Base-by-base conservation (phyloP, 1,284 basidiomycete species). In the Trametes sp. region DNA sequence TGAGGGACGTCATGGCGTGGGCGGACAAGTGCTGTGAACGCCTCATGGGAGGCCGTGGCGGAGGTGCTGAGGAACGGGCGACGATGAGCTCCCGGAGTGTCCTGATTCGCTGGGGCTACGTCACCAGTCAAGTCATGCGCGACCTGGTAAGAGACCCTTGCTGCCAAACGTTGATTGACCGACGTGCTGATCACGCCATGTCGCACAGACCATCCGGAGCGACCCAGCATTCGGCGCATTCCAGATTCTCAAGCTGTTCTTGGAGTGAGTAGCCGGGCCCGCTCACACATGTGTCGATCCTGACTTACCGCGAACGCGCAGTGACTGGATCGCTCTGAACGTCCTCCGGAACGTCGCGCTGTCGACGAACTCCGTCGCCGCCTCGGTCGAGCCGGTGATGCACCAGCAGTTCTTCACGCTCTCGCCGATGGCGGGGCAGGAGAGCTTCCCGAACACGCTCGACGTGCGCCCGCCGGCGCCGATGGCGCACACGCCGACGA, bases 181-280 rank as follows among this genome's bases (percentile, higher is more conserved):
- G 13, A 45, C 29, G 24, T 63, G 63, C 61, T 68, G 57, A 69
- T 70, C 60, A 57, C 57, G 46, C 13, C 54, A 51, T 44, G 55
- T 71, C 65, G 65, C 62, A 6, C 72, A 93, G 92, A 94, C 92
- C 28, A 94, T 94, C 68, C 88, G 92, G 66, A 94, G 93, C 70
- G 93, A 94, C 76, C 92, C 93, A 54, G 90, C 92, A 7, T 94
- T 94, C 70, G 92, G 92, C 60, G 92, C 93, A 19, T 95, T 94
- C 81, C 93, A 95, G 77, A 95, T 95, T 68, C 77, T 95, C 76
- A 95, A 95, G 77, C 77, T 95, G 68, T 94, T 94, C 84, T 81
- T 94, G 62, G 93, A 95, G 92, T 94, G 70, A 73, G 92, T 83
- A 57, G 26, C 45, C 45, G 26, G 14, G 55, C 57, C 59, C 55